Conservation (phyloP, 2,329 filamentous ascomycete genomes). For the Exophiala bonariae region DNA sequence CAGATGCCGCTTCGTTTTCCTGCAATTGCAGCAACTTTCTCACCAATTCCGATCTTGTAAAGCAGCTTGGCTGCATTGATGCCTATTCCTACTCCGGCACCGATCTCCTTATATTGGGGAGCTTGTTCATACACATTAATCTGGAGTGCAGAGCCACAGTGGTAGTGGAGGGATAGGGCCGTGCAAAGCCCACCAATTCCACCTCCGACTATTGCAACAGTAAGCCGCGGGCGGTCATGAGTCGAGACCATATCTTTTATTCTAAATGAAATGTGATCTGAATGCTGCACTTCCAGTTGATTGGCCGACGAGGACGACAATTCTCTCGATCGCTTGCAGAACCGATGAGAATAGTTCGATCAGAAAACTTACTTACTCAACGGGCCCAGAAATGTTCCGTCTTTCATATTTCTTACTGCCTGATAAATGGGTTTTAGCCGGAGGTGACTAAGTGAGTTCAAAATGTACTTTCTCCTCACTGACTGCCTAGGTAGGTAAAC, state of each 20-base stretch:
- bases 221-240: constrained; percentile 18
- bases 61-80: constrained; percentile 20
- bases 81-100: constrained; percentile 24
- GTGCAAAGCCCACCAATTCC: constrained; percentile 41
- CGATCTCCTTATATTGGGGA: constrained; percentile 22
- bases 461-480: too few species aligned
- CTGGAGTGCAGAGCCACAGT: constrained; percentile 27
- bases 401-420: too few species aligned
- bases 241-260: constrained; percentile 5
- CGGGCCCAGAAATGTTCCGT: too few species aligned
- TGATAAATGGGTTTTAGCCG: too few species aligned
- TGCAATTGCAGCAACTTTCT: constrained; percentile 31
- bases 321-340: too few species aligned
- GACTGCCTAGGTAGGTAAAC: too few species aligned
- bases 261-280: not conserved
- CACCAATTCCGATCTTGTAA: constrained; percentile 34
- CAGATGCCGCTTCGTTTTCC: constrained; percentile 34
- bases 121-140: constrained; percentile 31
- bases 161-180: constrained; percentile 38
- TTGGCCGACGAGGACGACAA: too few species aligned
- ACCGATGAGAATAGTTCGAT: too few species aligned
- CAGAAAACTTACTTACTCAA: too few species aligned
- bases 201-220: constrained; percentile 40
- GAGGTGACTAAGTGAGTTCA: too few species aligned
- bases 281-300: not conserved